Conservation (phyloP, 192 early-diverging fungal genomes). For the Umbelopsis ramanniana region DNA sequence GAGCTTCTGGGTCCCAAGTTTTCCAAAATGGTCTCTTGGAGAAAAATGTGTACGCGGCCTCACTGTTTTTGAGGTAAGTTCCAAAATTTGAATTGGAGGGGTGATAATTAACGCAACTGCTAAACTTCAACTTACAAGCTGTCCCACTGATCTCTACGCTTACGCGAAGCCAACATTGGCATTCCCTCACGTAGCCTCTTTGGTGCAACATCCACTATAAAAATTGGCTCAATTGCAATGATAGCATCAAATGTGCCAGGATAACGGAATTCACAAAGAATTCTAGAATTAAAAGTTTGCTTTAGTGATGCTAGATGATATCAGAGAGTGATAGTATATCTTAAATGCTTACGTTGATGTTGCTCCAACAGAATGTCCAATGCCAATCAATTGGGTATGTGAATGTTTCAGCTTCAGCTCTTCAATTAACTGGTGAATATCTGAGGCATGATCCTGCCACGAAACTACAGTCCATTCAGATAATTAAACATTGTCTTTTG, state of each 20-base stretch:
- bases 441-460: constrained; percentile 58
- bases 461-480: constrained; percentile 33
- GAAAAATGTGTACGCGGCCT: constrained; percentile 29
- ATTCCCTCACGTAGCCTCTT: constrained; percentile 33
- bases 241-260: constrained; percentile 20
- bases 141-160: constrained; percentile 53
- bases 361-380: constrained; percentile 63
- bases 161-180: constrained; percentile 44
- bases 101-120: not conserved
- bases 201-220: constrained; percentile 26
- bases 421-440: constrained; percentile 52
- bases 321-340: not conserved
- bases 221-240: constrained; percentile 22
- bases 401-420: constrained; percentile 36
- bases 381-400: constrained; percentile 44
- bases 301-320: not conserved
- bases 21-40: constrained; percentile 41
- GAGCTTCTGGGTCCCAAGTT: constrained; percentile 51
- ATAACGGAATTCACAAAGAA: constrained; percentile 26
- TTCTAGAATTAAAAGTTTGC: constrained; percentile 15
- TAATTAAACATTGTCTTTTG: not conserved
- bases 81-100: not conserved
- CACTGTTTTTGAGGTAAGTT: constrained; percentile 22
- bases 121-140: constrained; percentile 33
- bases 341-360: constrained; percentile 28